These are phyloP conservation scores for Alternaria ethzedia DNA, from an alignment of 2,329 filamentous ascomycete species.

Conservation along the genomic window DNA sequence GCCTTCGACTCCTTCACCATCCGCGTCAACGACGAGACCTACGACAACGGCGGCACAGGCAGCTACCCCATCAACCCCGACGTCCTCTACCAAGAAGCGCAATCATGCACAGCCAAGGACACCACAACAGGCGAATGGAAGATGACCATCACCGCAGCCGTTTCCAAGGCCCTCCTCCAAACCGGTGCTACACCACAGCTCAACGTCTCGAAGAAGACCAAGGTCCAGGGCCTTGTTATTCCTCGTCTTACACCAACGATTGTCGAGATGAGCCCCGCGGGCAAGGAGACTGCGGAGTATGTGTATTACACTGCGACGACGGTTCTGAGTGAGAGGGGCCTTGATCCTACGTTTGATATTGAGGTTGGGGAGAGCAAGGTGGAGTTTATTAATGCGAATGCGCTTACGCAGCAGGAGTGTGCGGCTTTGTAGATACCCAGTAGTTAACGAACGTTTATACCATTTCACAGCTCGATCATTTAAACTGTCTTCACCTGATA, in stretches of 20 bases:
- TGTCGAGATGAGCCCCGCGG: neutral
- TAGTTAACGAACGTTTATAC: too few relatives aligned
- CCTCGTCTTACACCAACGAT: neutral
- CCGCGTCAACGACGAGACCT: conserved; percentile 3
- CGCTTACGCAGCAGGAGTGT: neutral
- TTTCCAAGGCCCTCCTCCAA: conserved; percentile 1
- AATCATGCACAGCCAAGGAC: neutral
- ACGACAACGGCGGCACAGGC: conserved; percentile 16
- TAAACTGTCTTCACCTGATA: too few relatives aligned
- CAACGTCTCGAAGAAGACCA: neutral
- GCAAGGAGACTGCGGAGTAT: conserved; percentile 8
- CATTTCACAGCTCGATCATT: too few relatives aligned
- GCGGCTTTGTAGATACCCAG: neutral
- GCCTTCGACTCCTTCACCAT: conserved; percentile 11
- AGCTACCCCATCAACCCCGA: conserved; percentile 8
- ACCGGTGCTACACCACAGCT: neutral
- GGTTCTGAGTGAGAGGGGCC: neutral
- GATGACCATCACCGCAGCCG: conserved; percentile 4
- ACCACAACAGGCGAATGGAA: neutral
- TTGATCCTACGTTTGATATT: conserved; percentile 2
- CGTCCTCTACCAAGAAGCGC: conserved; percentile 6
- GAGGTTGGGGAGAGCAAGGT: conserved; percentile 3
- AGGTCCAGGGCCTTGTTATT: conserved; percentile 1
- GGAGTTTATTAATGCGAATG: neutral
- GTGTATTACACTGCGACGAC: conserved; percentile 2